Base-by-base conservation (phyloP, 208 protist genomes). In the Borovskyia barvae region DNA sequence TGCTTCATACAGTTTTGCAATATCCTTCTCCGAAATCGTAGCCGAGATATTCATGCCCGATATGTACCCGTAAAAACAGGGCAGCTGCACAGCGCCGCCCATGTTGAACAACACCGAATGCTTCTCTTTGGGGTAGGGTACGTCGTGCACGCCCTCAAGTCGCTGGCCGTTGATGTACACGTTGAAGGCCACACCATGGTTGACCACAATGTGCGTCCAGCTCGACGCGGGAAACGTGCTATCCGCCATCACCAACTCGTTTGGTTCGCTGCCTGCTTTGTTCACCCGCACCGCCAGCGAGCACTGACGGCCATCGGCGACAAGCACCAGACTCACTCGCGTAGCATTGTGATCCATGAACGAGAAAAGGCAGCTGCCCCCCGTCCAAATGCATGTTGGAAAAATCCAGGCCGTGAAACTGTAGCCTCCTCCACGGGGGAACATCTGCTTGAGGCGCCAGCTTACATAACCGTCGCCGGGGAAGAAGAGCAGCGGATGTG, bases 201-300 rank as follows among this genome's bases (percentile, higher is more conserved):
- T 79, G 51, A 93, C 76, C 14, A 66, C 82, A n/a, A 95, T 52
- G 66, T 95, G 83, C 28, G 83, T 77, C 86, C 89, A 95, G 37
- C 66, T 57, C 47, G 87, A 77, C 9, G 78, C 76, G 7, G 54
- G 41, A 19, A 94, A 68, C n/a, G 52, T 62, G 47, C 72, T 72
- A 29, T 78, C 73, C 5, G 61, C 60, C 52, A 94, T 69, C n/a
- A 76, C 26, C 5, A 68, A 29, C 28, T 69, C 45, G 19, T 64
- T 51, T 1, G 64, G 59, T 24, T 72, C 68, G 2, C 35, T 43
- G 24, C 54, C 63, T 19, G 41, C 55, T 35, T 66, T 74, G 54
- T 72, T 48, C 29, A 82, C 58, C 17, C 73, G 80, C 12, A 90
- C 55, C 19, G 85, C 68, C 14, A 95, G 57, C 32, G 54, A 77